A percentile compares a stretch with the other conserved stretches of the same genome.
These are phyloP conservation scores for Fusarium nelsonii DNA, from an alignment of 2,329 filamentous ascomycete genomes.

Conservation along the genomic window DNA sequence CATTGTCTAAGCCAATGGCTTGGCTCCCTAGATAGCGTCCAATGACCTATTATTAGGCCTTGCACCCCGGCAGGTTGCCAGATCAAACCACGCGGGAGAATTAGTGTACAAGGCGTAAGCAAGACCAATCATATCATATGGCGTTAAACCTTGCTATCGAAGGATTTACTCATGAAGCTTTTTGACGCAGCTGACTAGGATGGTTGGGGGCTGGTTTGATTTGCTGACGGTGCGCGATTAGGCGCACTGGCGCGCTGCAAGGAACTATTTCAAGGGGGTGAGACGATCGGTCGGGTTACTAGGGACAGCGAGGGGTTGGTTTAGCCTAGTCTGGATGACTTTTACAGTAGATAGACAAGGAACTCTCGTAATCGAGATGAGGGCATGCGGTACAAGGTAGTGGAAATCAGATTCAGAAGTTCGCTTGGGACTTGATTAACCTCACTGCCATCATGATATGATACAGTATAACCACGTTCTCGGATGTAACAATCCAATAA, in stretches of 20 bases:
- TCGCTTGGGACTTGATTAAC: neutral
- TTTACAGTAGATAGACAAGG: neutral
- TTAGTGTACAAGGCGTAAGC: conserved; percentile 17
- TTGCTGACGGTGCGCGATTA: conserved; percentile 46
- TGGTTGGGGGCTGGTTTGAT: conserved; percentile 36
- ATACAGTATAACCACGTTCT: conserved; percentile 10
- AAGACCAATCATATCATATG: conserved; percentile 28
- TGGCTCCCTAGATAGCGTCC: conserved; percentile 15
- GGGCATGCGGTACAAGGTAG: neutral
- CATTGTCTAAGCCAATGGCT: conserved; percentile 25
- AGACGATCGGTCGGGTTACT: conserved; percentile 29
- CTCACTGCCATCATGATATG: neutral
- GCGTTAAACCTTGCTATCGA: neutral
- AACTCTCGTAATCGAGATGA: neutral
- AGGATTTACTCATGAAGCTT: conserved; percentile 13
- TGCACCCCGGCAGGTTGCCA: conserved; percentile 22
- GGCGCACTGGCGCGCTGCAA: conserved; percentile 45
- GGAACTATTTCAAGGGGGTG: conserved; percentile 27
- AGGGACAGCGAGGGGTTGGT: conserved; percentile 1
- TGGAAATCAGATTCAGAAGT: neutral
- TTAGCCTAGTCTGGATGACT: conserved; percentile 12
- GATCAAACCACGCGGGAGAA: conserved; percentile 31
- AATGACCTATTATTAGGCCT: conserved; percentile 41
- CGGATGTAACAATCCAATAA: conserved; percentile 25
- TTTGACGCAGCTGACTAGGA: conserved; percentile 33